These are phyloP conservation scores for Ophiosphaerella korrae DNA, from an alignment of 2,329 filamentous ascomycete genomes.

Conservation along the genomic window DNA sequence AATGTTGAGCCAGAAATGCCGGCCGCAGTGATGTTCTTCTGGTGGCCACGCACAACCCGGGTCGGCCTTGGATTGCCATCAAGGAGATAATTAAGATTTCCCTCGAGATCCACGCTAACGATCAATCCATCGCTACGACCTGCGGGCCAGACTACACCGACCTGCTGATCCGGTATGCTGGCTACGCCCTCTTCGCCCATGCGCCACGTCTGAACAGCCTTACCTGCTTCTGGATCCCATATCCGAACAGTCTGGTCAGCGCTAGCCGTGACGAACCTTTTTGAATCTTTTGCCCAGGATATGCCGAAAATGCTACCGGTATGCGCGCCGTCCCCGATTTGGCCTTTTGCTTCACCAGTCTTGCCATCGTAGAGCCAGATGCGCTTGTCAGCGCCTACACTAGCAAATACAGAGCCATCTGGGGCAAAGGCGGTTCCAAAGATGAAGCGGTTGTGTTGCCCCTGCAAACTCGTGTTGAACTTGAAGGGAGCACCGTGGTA, in stretches of 20 bases:
- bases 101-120: constrained; percentile 85
- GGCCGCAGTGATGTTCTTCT: constrained; percentile 86
- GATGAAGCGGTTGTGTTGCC: constrained; percentile 85
- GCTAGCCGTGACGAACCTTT: constrained; percentile 85
- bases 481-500: constrained; percentile 95
- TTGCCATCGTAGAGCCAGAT: constrained; percentile 98
- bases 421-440: constrained; percentile 88
- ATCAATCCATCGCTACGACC: constrained; percentile 83
- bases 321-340: constrained; percentile 83
- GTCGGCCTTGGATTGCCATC: constrained; percentile 72
- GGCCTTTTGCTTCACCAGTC: constrained; percentile 79
- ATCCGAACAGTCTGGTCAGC: constrained; percentile 94
- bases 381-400: constrained; percentile 86
- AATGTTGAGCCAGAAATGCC: constrained; percentile 67
- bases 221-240: constrained; percentile 85
- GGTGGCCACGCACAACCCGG: constrained; percentile 81
- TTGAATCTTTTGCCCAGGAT: constrained; percentile 87
- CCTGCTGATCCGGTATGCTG: constrained; percentile 83
- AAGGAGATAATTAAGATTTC: constrained; percentile 86
- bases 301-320: constrained; percentile 92
- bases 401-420: constrained; percentile 80
- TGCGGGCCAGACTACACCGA: constrained; percentile 88
- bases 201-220: constrained; percentile 79
- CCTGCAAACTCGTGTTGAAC: constrained; percentile 81
- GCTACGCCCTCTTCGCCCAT: constrained; percentile 75